Percentiles rank a stretch among this genome's conserved stretches.
Conservation (phyloP, 2,329 filamentous ascomycete species). For the Curvularia verruculosa region DNA sequence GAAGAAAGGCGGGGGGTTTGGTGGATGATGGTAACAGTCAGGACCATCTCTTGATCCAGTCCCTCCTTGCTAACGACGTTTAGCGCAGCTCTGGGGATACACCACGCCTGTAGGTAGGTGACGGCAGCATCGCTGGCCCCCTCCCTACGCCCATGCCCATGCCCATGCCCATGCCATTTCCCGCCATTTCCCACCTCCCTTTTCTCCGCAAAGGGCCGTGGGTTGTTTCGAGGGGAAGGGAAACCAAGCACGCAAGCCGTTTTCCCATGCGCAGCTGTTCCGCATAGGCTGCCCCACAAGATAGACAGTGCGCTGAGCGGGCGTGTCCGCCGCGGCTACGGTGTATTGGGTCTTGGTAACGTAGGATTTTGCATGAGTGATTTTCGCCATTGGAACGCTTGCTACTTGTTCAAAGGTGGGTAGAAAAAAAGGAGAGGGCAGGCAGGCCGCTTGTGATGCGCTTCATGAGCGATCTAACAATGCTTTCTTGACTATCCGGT, state of each 20-base stretch:
- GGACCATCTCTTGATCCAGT: not conserved
- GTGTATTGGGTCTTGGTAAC: slow-evolving; percentile 3
- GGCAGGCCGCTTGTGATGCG: slow-evolving; percentile 4
- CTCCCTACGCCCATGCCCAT: not conserved
- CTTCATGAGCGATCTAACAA: not conserved
- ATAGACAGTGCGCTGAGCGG: slow-evolving; percentile 10
- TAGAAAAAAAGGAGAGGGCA: no score
- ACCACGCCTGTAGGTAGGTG: not conserved
- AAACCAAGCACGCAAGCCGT: not conserved
- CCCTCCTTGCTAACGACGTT: not conserved
- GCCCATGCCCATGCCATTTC: not conserved
- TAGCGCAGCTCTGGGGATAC: not conserved
- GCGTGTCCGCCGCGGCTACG: slow-evolving; percentile 5
- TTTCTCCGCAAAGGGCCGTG: not conserved
- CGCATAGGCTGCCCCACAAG: not conserved
- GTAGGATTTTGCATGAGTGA: slow-evolving; percentile 35
- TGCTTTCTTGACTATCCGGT: not conserved
- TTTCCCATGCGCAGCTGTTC: not conserved
- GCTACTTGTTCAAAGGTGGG: not conserved
- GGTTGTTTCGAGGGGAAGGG: not conserved
- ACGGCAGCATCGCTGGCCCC: not conserved
- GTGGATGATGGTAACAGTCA: not conserved
- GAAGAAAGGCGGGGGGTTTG: no score
- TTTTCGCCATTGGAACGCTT: slow-evolving; percentile 40
- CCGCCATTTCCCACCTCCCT: not conserved